Base-by-base conservation (phyloP, 495 filamentous ascomycete genomes). In the Penicillium robsamsonii region DNA sequence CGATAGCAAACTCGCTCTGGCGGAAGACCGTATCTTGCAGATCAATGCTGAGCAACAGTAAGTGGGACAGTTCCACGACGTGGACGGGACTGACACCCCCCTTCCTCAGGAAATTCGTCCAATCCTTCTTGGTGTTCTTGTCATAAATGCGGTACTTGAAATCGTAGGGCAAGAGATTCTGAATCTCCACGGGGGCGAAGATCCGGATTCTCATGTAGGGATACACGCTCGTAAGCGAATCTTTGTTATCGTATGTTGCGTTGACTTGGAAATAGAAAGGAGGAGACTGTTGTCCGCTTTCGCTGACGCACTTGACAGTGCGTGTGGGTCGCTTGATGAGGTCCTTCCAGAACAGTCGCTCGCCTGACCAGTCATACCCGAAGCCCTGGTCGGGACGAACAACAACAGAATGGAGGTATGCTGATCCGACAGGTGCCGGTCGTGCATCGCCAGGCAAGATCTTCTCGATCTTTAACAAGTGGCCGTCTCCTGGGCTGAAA, bases 101-200 rank as follows among this genome's bases (percentile, higher is more conserved):
- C 70, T 96, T 97, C 50, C 94, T 82, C 20, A 98, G 72, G 76
- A 98, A 98, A 66, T 98, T 98, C 0, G 92, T 93, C 94, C 95
- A 98, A 70, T 98, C 93, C 68, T 95, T 94, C 75, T 89, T 92
- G 0, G 91, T 97, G 69, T 95, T 94, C 76, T 92, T 96, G 75
- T 98, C 94, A 65, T 97, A 97, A 22, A 98, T 97, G 51, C 92
- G 84, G 68, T 97, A 97, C 70, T 97, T 97, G 87, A 98, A 98
- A 73, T 97, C 95, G 64, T 88, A 97, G 0, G 94, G 94, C 25
- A 98, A 79, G 25, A 98, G 77, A 65, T 98, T 98, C 67, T 98
- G 92, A 12, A 98, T 79, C 61, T 96, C 92, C 44, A 98, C 83
- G 0, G 94, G 94, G 15, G 94, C 92, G 24, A 89, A 92, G 24